Evolutionary conservation across 345 rosid species (phyloP), one percentile per base, ranked within the genome.

Genomic region (Lagerstroemia speciosa): DNA sequence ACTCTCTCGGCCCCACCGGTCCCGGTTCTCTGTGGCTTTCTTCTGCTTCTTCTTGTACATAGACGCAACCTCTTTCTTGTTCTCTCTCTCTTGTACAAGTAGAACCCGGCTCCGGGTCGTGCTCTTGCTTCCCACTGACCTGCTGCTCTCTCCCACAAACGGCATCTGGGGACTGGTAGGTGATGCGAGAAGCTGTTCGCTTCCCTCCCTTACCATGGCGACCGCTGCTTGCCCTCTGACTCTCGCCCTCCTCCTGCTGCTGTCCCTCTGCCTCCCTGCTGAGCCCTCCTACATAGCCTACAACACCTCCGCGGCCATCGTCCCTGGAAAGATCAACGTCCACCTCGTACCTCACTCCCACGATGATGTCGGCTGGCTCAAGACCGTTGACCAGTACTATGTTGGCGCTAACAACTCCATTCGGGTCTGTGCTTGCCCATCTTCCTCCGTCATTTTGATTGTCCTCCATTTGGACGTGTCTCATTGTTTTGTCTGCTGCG

Each of bases 331-430:
- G 75, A 74, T 93, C 80, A 93, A 90, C 69, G 97, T 93, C 70
- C 98, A 93, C 76, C 85, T 93, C 84, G 90, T 92, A 19, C 98
- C 98, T 73, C 96, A 90, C 84, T 79, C 98, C 58, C 98, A 92
- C 74, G 96, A 92, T 50, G 98, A 92, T 68, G 98, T 92, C 65
- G 98, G 98, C 11, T 92, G 98, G 98, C 80, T 92, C 69, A 92
- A 92, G 85, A 92, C 98, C 58, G 98, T 92, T 71, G 96, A 92
- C 19, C 98, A 92, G 90, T 92, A 88, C 86, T 92, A 78, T 69
- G 86, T 90, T 62, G 98, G 98, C 12, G 83, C 89, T 72, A 92
- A 92, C 72, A 92, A 92, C 78, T 81, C 98, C 46, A 90, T 93
- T 81, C 83, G 95, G 81, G 98, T 92, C 74, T 6, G 2, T 24